phyloP scores from a whole-genome alignment of 2,329 filamentous ascomycete species.

The Trichophyton verrucosum region DNA sequence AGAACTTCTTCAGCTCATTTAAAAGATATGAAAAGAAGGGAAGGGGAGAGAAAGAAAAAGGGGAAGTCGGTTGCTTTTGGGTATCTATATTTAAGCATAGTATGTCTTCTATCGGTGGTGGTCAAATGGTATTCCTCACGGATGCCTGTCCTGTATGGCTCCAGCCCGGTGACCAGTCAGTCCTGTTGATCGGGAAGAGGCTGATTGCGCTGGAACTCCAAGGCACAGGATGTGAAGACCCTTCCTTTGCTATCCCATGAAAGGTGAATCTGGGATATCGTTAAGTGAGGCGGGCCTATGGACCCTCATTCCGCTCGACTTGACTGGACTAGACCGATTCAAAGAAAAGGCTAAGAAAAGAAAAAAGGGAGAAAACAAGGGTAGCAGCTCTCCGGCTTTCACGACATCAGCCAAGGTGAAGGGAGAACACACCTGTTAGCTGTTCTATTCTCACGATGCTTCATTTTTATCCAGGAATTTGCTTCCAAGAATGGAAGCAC shows the following conservation, averaged over 20 bases:
- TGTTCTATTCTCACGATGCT: neutral
- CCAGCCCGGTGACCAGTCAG: neutral
- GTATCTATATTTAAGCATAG: neutral
- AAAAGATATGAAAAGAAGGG: neutral
- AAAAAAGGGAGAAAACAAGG: neutral
- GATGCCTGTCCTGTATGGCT: neutral
- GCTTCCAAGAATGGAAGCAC: neutral
- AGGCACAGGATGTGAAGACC: neutral
- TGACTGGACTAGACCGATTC: neutral
- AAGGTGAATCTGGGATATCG: neutral
- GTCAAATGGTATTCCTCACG: neutral
- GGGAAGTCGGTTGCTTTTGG: neutral
- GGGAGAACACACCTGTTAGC: neutral
- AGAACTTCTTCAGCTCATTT: neutral
- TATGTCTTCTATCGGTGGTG: neutral
- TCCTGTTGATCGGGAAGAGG: neutral
- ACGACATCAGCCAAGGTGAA: neutral
- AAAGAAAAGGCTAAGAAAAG: neutral
- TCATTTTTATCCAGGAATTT: neutral
- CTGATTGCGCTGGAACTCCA: neutral
- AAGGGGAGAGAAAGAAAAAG: neutral
- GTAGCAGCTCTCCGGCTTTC: neutral
- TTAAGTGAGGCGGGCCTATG: slow-evolving; percentile 3
- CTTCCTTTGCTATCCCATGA: neutral
- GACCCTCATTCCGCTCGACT: neutral